Evolutionary conservation across 306 rosid species (phyloP).

Genomic region (Astragalus glycyphyllos): DNA sequence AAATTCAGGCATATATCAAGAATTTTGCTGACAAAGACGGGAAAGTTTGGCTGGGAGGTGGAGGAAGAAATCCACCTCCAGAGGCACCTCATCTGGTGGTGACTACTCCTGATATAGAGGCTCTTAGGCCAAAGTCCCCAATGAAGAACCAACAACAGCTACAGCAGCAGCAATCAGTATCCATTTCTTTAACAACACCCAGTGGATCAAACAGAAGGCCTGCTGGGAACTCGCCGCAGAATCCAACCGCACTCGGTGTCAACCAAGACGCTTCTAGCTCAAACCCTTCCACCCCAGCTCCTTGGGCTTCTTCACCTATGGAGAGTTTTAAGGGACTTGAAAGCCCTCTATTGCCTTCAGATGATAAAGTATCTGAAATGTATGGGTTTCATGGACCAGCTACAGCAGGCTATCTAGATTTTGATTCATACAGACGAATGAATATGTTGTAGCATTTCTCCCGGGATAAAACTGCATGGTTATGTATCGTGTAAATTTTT

Average conservation of each 20-base stretch:
- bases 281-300: conserved; percentile 69
- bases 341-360: conserved; percentile 64
- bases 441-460: conserved; percentile 63
- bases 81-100: conserved; percentile 97
- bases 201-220: conserved; percentile 73
- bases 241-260: conserved; percentile 47
- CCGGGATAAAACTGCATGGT: conserved; percentile 29
- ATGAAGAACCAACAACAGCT: conserved; percentile 98
- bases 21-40: conserved; percentile 93
- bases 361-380: conserved; percentile 75
- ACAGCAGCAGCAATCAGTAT: conserved; percentile 76
- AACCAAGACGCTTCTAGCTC: conserved; percentile 75
- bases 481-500: conserved; percentile 35
- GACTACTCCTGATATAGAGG: conserved; percentile 92
- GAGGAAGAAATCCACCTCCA: conserved; percentile 96
- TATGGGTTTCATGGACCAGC: conserved; percentile 71
- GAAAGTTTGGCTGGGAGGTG: conserved; percentile 98
- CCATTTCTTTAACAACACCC: conserved; percentile 68
- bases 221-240: conserved; percentile 79
- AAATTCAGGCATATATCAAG: conserved; percentile 73
- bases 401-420: conserved; percentile 59
- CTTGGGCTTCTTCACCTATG: conserved; percentile 72
- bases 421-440: conserved; percentile 82
- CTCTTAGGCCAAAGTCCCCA: conserved; percentile 96
- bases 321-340: conserved; percentile 90